Percentiles rank a stretch among this genome's conserved stretches.
phyloP scores from a whole-genome alignment of 345 rosid genomes.

The Euphorbia pulcherrima region DNA sequence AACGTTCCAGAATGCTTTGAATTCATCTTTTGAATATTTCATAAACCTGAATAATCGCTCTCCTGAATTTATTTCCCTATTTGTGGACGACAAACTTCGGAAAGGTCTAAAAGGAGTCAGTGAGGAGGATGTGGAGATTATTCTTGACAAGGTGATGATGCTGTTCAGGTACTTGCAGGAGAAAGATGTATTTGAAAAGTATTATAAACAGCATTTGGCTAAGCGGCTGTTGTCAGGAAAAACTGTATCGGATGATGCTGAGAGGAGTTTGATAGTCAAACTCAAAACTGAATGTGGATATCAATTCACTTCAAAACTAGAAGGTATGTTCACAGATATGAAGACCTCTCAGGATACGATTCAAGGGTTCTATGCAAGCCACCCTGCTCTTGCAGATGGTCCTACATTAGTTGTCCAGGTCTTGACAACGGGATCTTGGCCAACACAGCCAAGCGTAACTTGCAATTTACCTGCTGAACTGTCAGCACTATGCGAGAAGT shows the following conservation, averaged over 20 bases:
- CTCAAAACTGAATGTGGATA: constrained; percentile 98
- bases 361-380: constrained; percentile 69
- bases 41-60: constrained; percentile 88
- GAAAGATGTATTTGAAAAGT: constrained; percentile 95
- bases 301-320: constrained; percentile 93
- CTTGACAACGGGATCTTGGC: constrained; percentile 96
- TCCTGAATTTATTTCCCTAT: constrained; percentile 92
- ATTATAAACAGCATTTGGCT: constrained; percentile 95
- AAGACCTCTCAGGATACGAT: constrained; percentile 95
- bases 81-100: constrained; percentile 88
- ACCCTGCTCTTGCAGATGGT: constrained; percentile 77
- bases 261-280: constrained; percentile 89
- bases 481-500: constrained; percentile 85
- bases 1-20: constrained; percentile 91
- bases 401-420: constrained; percentile 90
- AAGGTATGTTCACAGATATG: constrained; percentile 99
- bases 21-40: constrained; percentile 89
- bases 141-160: constrained; percentile 99
- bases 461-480: constrained; percentile 92
- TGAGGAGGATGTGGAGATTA: constrained; percentile 86
- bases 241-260: constrained; percentile 92
- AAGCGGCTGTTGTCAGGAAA: constrained; percentile 92
- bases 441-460: constrained; percentile 74
- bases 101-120: constrained; percentile 87
- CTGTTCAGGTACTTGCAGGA: constrained; percentile 97